Evolutionary conservation across 208 protist genomes (phyloP), one percentile per base, ranked within the genome.

Genomic region (Trypanosoma congolense): DNA sequence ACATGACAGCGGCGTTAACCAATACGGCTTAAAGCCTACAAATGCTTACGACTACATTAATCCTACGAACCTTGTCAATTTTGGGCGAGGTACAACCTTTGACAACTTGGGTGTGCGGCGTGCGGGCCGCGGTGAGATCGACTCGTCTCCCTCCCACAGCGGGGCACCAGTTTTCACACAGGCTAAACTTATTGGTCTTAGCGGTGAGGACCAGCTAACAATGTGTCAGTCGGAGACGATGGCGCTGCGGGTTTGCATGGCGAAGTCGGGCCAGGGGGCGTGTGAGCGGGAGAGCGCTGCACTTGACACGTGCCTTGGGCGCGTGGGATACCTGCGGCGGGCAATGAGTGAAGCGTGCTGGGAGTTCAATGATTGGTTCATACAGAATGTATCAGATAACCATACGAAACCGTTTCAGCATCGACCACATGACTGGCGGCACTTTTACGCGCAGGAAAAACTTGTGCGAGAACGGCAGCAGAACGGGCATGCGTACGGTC

Each of bases 321-420:
- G 87, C 50, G 87, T 94, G 1, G 79, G 75, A 18, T 77, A 87
- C 31, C 72, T 94, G 22, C 77, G 83, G 42, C 83, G 67, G 8
- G 84, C 87, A 18, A 82, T 94, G 65, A 71, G 63, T 28, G 36
- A 53, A 41, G 83, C 83, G 9, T 75, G 78, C 33, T 51, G 43
- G n/a, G 79, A 83, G 65, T 94, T 92, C 68, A 86, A 83, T 47
- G 87, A 94, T 63, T 94, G 87, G 87, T 90, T 92, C 51, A 87
- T 90, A 28, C 80, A 90, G 45, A 94, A 91, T 53, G 87, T 94
- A 1, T 86, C 75, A 1, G 87, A 94, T 60, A 94, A 94, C 56
- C 83, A 94, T 75, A 94, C 87, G 18, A 94, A 90, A 70, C 83
- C 87, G 3, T 90, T 92, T 51, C 72, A 90, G 63, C 83, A 94